These are phyloP conservation scores for Rubia yunnanensis DNA, from an alignment of 257 asterid genomes.

Conservation along the genomic window DNA sequence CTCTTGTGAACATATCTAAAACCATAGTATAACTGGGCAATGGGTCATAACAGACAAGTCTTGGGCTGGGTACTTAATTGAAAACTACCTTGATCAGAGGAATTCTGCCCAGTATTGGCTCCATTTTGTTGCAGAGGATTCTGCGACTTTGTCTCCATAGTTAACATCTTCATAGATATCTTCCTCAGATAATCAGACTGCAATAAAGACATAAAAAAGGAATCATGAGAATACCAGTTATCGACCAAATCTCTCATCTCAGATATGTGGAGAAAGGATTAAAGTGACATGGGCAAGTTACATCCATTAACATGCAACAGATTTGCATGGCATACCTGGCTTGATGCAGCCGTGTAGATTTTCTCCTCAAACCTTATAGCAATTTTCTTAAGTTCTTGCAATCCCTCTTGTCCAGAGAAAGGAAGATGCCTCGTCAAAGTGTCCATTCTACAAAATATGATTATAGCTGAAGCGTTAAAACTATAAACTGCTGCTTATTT, in stretches of 20 bases:
- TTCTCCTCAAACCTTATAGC: conserved; percentile 86
- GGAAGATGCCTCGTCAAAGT: conserved; percentile 89
- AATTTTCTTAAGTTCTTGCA: conserved; percentile 73
- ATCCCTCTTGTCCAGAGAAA: conserved; percentile 68
- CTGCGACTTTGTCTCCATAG: conserved; percentile 73
- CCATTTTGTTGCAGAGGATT: conserved; percentile 41
- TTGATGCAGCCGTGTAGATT: conserved; percentile 63
- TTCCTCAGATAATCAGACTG: conserved; percentile 82
- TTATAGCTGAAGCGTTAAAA: not conserved
- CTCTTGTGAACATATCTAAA: not conserved
- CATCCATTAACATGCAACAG: not conserved
- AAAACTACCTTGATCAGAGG: conserved; percentile 55
- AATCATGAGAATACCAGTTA: not conserved
- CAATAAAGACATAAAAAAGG: conserved; percentile 8
- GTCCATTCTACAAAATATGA: conserved; percentile 56
- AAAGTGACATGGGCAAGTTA: not conserved
- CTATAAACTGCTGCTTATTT: not conserved
- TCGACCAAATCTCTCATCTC: not conserved
- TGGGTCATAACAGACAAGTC: not conserved
- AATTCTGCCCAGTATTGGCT: conserved; percentile 45
- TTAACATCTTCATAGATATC: conserved; percentile 78
- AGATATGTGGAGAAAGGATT: not conserved
- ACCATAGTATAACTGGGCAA: not conserved
- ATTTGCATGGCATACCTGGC: conserved; percentile 41
- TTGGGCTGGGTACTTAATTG: not conserved